These are phyloP conservation scores for Lolium rigidum DNA, from an alignment of 176 grass and related monocot species.

Conservation along the genomic window DNA sequence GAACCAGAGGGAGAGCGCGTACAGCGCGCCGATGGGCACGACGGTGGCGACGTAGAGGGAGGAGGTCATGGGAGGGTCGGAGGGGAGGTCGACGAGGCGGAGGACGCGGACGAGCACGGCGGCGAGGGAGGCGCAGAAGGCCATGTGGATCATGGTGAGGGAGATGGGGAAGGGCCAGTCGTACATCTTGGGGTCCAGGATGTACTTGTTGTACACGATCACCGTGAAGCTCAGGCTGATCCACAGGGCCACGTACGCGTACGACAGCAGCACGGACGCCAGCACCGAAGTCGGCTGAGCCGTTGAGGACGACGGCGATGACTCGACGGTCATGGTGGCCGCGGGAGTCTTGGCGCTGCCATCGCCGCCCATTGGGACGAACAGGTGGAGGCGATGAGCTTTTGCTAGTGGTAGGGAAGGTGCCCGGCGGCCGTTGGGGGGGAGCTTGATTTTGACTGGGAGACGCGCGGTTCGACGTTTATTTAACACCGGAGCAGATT, in stretches of 20 bases:
- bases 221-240: constrained; percentile 85
- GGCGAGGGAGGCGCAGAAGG: constrained; percentile 76
- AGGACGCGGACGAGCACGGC: constrained; percentile 60
- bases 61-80: constrained; percentile 36
- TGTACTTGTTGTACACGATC: constrained; percentile 96
- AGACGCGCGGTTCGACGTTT: background rate
- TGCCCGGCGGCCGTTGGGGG: background rate
- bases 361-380: constrained; percentile 36
- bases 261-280: constrained; percentile 68
- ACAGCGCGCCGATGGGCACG: background rate
- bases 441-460: background rate
- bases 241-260: constrained; percentile 79
- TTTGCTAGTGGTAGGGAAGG: background rate
- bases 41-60: constrained; percentile 64
- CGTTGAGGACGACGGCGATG: background rate
- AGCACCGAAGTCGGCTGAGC: constrained; percentile 45
- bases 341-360: background rate
- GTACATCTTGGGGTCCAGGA: constrained; percentile 92
- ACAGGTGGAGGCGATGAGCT: background rate
- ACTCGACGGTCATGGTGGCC: constrained; percentile 37
- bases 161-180: constrained; percentile 88
- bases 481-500: background rate
- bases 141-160: constrained; percentile 91
- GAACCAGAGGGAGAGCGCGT: too few species aligned
- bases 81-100: constrained; percentile 59